Conservation (phyloP, 106 monocot species). For the Phalaenopsis equestris region DNA sequence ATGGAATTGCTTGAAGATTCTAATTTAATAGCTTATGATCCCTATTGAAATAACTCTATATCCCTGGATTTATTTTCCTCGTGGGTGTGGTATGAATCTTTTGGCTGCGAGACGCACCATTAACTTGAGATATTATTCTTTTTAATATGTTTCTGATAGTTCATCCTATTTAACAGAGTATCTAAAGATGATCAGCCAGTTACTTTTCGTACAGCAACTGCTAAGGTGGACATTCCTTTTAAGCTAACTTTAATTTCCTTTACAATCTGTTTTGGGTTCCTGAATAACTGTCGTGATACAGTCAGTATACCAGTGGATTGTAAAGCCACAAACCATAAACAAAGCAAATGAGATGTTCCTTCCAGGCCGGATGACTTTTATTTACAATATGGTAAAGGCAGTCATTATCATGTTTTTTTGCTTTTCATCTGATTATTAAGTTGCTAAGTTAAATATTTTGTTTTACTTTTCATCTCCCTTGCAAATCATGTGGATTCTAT, state of each 20-base stretch:
- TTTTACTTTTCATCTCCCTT: neutral
- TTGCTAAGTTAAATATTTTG: neutral
- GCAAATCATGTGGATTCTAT: neutral
- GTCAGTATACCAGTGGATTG: conserved; percentile 97
- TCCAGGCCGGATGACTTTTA: conserved; percentile 88
- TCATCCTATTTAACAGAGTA: conserved; percentile 24
- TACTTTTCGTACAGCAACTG: conserved; percentile 78
- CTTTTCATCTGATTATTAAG: neutral
- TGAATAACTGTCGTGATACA: conserved; percentile 16
- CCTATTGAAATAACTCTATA: too few species aligned
- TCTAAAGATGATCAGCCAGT: conserved; percentile 64
- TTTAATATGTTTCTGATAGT: neutral
- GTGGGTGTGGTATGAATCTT: too few species aligned
- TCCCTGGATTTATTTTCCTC: too few species aligned
- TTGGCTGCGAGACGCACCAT: too few species aligned
- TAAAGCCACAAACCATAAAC: conserved; percentile 62
- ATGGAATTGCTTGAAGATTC: too few species aligned
- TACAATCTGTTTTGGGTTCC: neutral
- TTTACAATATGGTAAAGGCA: conserved; percentile 79
- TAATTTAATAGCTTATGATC: too few species aligned
- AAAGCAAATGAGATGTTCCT: conserved; percentile 97
- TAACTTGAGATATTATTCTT: neutral
- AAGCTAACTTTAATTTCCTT: neutral
- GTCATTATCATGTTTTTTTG: neutral
- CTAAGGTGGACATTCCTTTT: conserved; percentile 36